These are phyloP conservation scores for Aspergillus persii DNA, from an alignment of 2,329 filamentous ascomycete species.

Conservation along the genomic window DNA sequence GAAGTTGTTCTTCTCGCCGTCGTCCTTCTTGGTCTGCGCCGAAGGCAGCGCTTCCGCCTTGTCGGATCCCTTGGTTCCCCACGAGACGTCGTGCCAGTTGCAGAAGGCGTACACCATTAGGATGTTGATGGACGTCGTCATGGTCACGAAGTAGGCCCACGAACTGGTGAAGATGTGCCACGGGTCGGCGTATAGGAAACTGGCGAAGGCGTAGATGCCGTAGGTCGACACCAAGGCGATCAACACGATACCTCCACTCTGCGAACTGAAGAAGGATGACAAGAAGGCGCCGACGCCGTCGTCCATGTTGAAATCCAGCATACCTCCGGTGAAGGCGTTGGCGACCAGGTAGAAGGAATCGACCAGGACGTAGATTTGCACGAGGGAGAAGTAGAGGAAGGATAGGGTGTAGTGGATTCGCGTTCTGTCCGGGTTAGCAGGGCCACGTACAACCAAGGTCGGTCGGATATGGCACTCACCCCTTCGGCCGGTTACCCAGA, in stretches of 20 bases:
- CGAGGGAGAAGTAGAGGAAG: slow-evolving; percentile 86
- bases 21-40: slow-evolving; percentile 76
- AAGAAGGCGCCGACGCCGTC: slow-evolving; percentile 66
- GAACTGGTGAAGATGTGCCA: slow-evolving; percentile 99
- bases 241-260: slow-evolving; percentile 84
- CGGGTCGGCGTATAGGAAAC: slow-evolving; percentile 95
- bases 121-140: slow-evolving; percentile 99
- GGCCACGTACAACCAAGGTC: too few relatives aligned
- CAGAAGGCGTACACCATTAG: slow-evolving; percentile 99
- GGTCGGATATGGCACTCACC: slow-evolving; percentile 45
- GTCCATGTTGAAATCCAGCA: slow-evolving; percentile 62
- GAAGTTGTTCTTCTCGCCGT: slow-evolving; percentile 76
- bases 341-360: slow-evolving; percentile 85
- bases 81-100: slow-evolving; percentile 99
- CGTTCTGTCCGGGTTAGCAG: not conserved
- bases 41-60: slow-evolving; percentile 91
- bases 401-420: slow-evolving; percentile 49
- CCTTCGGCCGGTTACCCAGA: slow-evolving; percentile 94
- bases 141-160: slow-evolving; percentile 62
- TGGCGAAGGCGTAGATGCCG: slow-evolving; percentile 93
- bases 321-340: slow-evolving; percentile 67
- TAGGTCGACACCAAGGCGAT: slow-evolving; percentile 92
- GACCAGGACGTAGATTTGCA: slow-evolving; percentile 87
- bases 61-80: slow-evolving; percentile 99
- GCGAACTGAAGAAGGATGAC: slow-evolving; percentile 75